Evolutionary conservation across 2,329 filamentous ascomycete genomes (phyloP).

Genomic region (Pseudogymnoascus sp.): DNA sequence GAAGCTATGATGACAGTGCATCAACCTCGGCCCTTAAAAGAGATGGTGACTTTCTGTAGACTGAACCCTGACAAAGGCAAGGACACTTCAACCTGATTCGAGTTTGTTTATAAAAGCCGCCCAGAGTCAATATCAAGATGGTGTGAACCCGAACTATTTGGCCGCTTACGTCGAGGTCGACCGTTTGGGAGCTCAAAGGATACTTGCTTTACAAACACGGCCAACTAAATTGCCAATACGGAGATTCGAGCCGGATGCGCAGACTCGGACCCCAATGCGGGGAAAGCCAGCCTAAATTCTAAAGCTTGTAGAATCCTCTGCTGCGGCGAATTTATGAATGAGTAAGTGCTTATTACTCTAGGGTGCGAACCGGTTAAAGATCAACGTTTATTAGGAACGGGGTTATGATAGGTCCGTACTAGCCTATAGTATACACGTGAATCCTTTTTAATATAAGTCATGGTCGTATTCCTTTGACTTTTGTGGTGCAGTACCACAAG

Average conservation of each 20-base stretch:
- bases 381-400: not conserved
- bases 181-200: not conserved
- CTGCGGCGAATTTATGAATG: not conserved
- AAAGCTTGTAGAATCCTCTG: not conserved
- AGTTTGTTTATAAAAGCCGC: not conserved
- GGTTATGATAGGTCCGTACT: not conserved
- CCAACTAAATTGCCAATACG: conserved; percentile 10
- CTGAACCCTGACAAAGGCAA: not conserved
- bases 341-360: not conserved
- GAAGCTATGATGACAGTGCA: not conserved
- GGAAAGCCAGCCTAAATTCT: not conserved
- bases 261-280: not conserved
- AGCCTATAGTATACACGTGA: not conserved
- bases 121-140: not conserved
- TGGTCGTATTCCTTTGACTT: not conserved
- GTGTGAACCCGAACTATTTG: not conserved
- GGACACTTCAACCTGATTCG: not conserved
- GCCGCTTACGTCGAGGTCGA: not conserved
- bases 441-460: not conserved
- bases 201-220: not conserved
- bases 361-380: not conserved
- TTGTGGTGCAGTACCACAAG: not conserved
- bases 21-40: not conserved
- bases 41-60: not conserved
- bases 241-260: conserved; percentile 6